These are phyloP conservation scores for Populus euphratica DNA, from an alignment of 345 rosid species.

Conservation along the genomic window DNA sequence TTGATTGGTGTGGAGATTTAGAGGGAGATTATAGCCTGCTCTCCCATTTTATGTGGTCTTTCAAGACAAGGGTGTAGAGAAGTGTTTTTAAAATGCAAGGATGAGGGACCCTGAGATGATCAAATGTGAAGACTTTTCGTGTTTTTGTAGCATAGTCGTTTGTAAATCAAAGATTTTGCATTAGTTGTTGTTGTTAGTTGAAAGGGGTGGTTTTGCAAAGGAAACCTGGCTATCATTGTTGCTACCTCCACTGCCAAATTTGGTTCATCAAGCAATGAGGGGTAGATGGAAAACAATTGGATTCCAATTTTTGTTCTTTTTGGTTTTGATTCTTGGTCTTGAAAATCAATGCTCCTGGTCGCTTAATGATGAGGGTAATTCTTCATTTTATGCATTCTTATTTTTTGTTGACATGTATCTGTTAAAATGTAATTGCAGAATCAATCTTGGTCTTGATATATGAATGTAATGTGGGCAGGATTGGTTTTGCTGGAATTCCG, in stretches of 20 bases:
- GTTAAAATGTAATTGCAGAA: background rate
- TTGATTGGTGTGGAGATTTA: slow-evolving; percentile 15
- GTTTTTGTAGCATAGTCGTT: slow-evolving; percentile 33
- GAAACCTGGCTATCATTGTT: slow-evolving; percentile 64
- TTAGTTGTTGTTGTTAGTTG: slow-evolving; percentile 18
- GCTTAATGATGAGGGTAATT: slow-evolving; percentile 59
- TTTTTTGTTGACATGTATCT: background rate
- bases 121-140: slow-evolving; percentile 21
- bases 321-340: slow-evolving; percentile 44
- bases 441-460: background rate
- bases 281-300: slow-evolving; percentile 67
- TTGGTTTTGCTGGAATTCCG: slow-evolving; percentile 63
- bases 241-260: slow-evolving; percentile 42
- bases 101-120: slow-evolving; percentile 65
- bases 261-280: slow-evolving; percentile 57
- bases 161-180: slow-evolving; percentile 7
- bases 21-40: slow-evolving; percentile 31
- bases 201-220: slow-evolving; percentile 22
- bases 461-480: slow-evolving; percentile 42
- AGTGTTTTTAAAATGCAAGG: slow-evolving; percentile 17
- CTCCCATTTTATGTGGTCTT: slow-evolving; percentile 23
- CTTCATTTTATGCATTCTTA: background rate
- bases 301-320: slow-evolving; percentile 50
- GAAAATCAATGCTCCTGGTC: slow-evolving; percentile 44
- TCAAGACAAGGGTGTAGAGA: slow-evolving; percentile 38